Conservation (phyloP, 306 rosid species). For the Oemleria cerasiformis region DNA sequence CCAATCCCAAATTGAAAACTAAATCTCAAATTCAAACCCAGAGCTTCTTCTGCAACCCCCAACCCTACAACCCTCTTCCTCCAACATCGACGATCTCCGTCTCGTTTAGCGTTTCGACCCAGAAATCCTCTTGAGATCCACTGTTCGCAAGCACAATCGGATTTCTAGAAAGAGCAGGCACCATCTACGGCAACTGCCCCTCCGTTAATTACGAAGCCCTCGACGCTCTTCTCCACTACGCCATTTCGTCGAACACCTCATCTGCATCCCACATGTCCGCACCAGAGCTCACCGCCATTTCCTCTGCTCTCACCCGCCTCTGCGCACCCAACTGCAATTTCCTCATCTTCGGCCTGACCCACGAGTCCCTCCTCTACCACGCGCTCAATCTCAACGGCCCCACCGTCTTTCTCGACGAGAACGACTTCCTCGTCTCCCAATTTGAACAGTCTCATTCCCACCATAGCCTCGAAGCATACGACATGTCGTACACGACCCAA, state of each 20-base stretch:
- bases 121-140: too few species aligned
- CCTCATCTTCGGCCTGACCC: conserved; percentile 82
- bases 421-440: conserved; percentile 58
- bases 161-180: too few species aligned
- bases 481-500: conserved; percentile 56
- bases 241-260: neutral
- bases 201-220: too few species aligned
- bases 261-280: conserved; percentile 3
- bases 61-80: too few species aligned
- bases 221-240: too few species aligned
- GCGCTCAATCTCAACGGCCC: conserved; percentile 67
- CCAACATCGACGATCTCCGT: too few species aligned
- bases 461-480: conserved; percentile 77
- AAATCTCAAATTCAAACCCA: too few species aligned
- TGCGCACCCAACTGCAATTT: conserved; percentile 48
- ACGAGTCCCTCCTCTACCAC: conserved; percentile 81
- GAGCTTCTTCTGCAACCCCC: too few species aligned
- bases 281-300: conserved; percentile 14
- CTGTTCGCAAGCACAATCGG: too few species aligned
- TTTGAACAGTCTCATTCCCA: conserved; percentile 67
- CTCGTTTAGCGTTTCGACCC: too few species aligned
- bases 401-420: conserved; percentile 73
- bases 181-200: too few species aligned
- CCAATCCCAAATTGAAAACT: too few species aligned
- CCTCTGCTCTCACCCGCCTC: conserved; percentile 38